Evolutionary conservation across 768 basidiomycete species (phyloP).

Genomic region (Pleurotus salmoneostramineus): DNA sequence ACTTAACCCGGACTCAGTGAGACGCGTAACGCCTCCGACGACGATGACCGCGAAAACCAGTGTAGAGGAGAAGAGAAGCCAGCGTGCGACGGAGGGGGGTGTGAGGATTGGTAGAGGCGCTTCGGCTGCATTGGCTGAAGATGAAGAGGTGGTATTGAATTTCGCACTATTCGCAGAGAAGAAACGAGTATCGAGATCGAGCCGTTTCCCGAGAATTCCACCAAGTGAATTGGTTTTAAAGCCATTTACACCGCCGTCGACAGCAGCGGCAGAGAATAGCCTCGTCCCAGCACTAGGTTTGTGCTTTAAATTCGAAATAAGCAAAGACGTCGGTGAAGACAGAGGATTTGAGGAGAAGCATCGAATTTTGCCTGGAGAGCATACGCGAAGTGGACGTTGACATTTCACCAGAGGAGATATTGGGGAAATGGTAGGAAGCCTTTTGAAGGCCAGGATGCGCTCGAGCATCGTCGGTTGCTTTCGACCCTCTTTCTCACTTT

Average conservation of each 20-base stretch:
- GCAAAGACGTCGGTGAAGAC: too few species aligned
- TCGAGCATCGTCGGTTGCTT: not conserved
- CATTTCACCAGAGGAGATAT: not conserved
- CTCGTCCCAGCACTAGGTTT: not conserved
- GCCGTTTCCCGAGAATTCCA: not conserved
- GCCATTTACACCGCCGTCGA: not conserved
- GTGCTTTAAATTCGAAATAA: too few species aligned
- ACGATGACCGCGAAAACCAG: slow-evolving; percentile 91
- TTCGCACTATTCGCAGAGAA: slow-evolving; percentile 8
- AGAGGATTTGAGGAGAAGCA: not conserved
- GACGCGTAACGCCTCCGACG: slow-evolving; percentile 92
- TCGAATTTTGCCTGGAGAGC: not conserved
- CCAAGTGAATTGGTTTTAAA: not conserved
- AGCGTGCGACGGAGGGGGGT: slow-evolving; percentile 68
- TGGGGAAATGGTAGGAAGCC: not conserved
- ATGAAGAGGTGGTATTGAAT: not conserved
- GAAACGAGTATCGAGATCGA: slow-evolving; percentile 4
- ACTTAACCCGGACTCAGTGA: slow-evolving; percentile 95
- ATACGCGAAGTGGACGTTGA: not conserved
- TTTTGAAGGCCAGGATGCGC: not conserved
- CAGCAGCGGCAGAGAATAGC: not conserved
- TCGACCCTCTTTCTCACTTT: not conserved
- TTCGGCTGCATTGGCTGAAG: too few species aligned
- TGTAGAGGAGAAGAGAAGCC: slow-evolving; percentile 82
- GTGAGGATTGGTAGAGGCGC: slow-evolving; percentile 52